Evolutionary conservation across 148 eudicot genomes (phyloP).

Genomic region (Amaranthus hypochondriacus): DNA sequence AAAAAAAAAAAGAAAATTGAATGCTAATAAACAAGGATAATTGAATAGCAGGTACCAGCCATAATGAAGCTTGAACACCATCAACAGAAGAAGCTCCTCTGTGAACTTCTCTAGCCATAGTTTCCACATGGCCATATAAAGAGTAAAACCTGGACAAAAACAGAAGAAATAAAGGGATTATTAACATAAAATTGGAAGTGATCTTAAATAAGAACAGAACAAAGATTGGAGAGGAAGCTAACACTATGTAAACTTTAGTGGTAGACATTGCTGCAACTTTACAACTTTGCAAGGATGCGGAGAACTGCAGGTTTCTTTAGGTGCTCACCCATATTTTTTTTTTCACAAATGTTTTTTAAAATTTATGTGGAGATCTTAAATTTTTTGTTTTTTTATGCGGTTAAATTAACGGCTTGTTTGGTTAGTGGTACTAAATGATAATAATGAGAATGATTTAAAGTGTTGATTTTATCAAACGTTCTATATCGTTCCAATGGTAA

Average conservation of each 20-base stretch:
- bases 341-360: too few relatives aligned
- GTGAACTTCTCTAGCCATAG: constrained; percentile 61
- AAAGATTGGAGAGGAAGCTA: constrained; percentile 13
- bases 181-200: neutral
- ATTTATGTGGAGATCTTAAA: too few relatives aligned
- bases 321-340: too few relatives aligned
- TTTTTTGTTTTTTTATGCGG: too few relatives aligned
- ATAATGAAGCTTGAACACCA: constrained; percentile 71
- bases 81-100: constrained; percentile 65
- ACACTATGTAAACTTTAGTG: constrained; percentile 61
- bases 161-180: neutral
- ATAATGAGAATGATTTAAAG: too few relatives aligned
- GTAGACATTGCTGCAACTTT: constrained; percentile 31
- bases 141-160: constrained; percentile 51
- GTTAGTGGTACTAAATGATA: too few relatives aligned
- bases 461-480: too few relatives aligned
- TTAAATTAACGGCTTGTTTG: too few relatives aligned
- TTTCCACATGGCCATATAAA: constrained; percentile 61
- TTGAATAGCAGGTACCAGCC: constrained; percentile 41
- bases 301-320: neutral
- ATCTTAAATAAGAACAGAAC: neutral
- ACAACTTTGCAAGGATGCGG: neutral
- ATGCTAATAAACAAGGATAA: neutral
- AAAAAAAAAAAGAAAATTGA: neutral
- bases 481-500: too few relatives aligned